Base-by-base conservation (phyloP, 2,329 filamentous ascomycete species). In the Colletotrichum paranaense region DNA sequence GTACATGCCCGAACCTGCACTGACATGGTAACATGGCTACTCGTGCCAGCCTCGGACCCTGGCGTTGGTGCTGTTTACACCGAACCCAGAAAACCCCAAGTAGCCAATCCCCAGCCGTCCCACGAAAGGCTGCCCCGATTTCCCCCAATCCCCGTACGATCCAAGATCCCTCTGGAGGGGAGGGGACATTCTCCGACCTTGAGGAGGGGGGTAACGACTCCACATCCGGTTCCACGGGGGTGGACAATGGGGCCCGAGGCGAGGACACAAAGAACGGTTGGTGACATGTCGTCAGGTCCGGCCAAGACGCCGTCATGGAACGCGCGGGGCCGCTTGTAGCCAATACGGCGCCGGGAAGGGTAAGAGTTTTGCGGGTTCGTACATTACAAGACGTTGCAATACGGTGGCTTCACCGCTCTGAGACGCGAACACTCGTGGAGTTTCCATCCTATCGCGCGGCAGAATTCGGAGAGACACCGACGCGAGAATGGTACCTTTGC, bases 121-220 rank as follows among this genome's bases (percentile, higher is more conserved):
- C 69, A 52, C 42, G 60, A 65, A 65, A 52, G 19, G 26, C 32
- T 38, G 70, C 70, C 70, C 70, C 70, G 24, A 73, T 70, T 72
- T 62, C 55, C 71, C 71, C 71, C 67, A 73, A 73, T 73, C 71
- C 67, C 71, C 60, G 71, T 73, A 71, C 71, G 67, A 62, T 66
- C 71, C 71, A 73, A 73, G 71, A 73, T 73, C 60, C 60, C 60
- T 57, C 56, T 66, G 59, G 70, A 69, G 67, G 59, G 52, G 62
- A 62, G 70, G 67, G 53, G 60, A 30, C 35, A 14, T 19, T n/a
- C 63, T 62, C 57, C 28, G 35, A 62, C 57, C 67, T 28, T n/a
- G 42, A 49, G 49, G 63, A 42, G 58, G 58, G 63, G 59, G 52
- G 28, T 53, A 42, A 60, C 35, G 46, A 46, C 53, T 65, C 32